Evolutionary conservation across 352 stramenopile species (phyloP).

Genomic region (Phytophthora sp.): DNA sequence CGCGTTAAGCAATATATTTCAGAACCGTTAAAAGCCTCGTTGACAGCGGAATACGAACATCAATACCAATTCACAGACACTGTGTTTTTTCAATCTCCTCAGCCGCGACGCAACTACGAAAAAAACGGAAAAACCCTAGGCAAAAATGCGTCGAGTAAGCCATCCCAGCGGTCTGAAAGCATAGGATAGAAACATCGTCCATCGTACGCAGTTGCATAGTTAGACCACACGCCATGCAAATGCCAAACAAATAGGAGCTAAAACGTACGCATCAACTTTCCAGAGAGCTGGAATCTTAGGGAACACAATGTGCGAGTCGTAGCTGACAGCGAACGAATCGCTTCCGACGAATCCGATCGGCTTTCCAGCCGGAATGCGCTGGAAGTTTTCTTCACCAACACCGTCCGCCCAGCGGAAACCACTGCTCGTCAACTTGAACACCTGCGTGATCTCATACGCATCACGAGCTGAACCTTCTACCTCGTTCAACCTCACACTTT

Average conservation of each 20-base stretch:
- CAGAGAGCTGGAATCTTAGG: conserved; percentile 66
- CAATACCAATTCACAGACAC: no score
- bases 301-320: conserved; percentile 73
- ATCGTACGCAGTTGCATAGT: conserved; percentile 8
- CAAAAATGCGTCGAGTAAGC: conserved; percentile 42
- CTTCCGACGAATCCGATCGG: conserved; percentile 57
- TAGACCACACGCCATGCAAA: neutral
- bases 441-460: conserved; percentile 60
- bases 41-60: no score
- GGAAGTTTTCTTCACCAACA: conserved; percentile 69
- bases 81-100: neutral
- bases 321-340: conserved; percentile 55
- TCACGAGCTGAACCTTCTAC: neutral
- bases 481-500: neutral
- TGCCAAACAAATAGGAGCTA: neutral
- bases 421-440: conserved; percentile 63
- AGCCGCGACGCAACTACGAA: neutral
- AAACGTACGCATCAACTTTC: conserved; percentile 60
- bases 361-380: conserved; percentile 43
- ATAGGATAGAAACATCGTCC: neutral
- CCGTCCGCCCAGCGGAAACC: conserved; percentile 66
- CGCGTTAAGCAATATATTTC: no score
- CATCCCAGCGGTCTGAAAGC: conserved; percentile 53
- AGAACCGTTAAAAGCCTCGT: no score
- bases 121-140: neutral